Base-by-base conservation (phyloP, 129 eudicot genomes). In the Ambrosia artemisiifolia region DNA sequence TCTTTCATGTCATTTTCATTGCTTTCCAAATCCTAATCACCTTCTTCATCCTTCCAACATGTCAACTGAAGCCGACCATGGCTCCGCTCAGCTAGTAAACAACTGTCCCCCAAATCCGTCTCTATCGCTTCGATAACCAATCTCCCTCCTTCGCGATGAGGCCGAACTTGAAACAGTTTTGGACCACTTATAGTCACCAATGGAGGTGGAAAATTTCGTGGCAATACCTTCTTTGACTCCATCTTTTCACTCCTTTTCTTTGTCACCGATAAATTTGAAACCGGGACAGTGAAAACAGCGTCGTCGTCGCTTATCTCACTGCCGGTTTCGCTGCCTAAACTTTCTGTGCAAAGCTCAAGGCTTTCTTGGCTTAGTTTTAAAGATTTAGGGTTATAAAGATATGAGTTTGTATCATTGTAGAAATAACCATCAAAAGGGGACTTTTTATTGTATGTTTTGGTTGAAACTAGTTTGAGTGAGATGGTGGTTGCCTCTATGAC, bases 301-400 rank as follows among this genome's bases (percentile, higher is more conserved):
- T 65, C 63, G 24, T 42, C 63, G 7, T 83, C 89, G 11, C 48
- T 60, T 0, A 80, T 62, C 53, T 85, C 94, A 32, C 82, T 77
- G 5, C 98, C 98, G 13, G 85, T 80, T 54, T 93, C 98, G 74
- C 88, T 87, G 32, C 98, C 96, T 18, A 93, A 44, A 43, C 87
- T 89, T 78, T 93, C 98, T 2, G 98, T 93, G 75, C 98, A 93
- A 53, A 93, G 53, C 67, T 85, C 82, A 44, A 93, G 83, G 85
- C 95, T 89, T 42, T 80, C 75, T 7, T 86, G 80, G 62, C 90
- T 89, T 12, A 93, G 86, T 65, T 54, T 81, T 9, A 65, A 35
- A 40, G 79, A 78, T 16, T 75, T 66, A 54, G 62, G 68, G 38
- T 59, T 67, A 3, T 76, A 75, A 40, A 73, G 68, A 63, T 87